A percentile compares a stretch with the other conserved stretches of the same genome.
Conservation (phyloP, 2,329 filamentous ascomycete species). For the Fusarium palustre region DNA sequence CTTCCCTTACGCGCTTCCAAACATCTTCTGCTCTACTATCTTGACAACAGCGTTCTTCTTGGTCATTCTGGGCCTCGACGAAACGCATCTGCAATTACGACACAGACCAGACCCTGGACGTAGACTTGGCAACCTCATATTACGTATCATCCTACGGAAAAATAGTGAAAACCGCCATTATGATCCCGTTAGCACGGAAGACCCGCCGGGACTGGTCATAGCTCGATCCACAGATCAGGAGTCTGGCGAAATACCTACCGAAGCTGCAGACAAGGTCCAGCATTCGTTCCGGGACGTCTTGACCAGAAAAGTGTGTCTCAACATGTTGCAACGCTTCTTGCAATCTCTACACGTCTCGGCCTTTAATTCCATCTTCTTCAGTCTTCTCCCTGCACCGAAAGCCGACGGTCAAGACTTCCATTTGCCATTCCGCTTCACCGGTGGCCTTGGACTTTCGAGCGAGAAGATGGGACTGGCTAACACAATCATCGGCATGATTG, state of each 20-base stretch:
- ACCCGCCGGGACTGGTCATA: background rate
- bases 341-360: slow-evolving; percentile 79
- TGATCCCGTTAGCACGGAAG: background rate
- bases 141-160: background rate
- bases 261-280: slow-evolving; percentile 57
- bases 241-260: background rate
- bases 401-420: slow-evolving; percentile 57
- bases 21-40: slow-evolving; percentile 63
- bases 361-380: slow-evolving; percentile 80
- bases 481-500: slow-evolving; percentile 79
- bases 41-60: slow-evolving; percentile 57
- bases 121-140: background rate
- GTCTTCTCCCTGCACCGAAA: slow-evolving; percentile 80
- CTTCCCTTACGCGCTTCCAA: slow-evolving; percentile 67
- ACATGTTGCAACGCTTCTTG: slow-evolving; percentile 74
- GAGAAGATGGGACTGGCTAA: slow-evolving; percentile 80
- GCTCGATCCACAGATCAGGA: background rate
- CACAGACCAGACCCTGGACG: background rate
- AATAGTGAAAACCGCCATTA: background rate
- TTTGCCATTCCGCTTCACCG: slow-evolving; percentile 73
- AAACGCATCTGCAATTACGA: slow-evolving; percentile 53
- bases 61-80: slow-evolving; percentile 64
- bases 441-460: slow-evolving; percentile 80
- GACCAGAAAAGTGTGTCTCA: slow-evolving; percentile 65
- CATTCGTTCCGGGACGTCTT: slow-evolving; percentile 67